A percentile compares a stretch with the other conserved stretches of the same genome.
These are phyloP conservation scores for Pyrenophora teres DNA, from an alignment of 2,329 filamentous ascomycete species.

Conservation along the genomic window DNA sequence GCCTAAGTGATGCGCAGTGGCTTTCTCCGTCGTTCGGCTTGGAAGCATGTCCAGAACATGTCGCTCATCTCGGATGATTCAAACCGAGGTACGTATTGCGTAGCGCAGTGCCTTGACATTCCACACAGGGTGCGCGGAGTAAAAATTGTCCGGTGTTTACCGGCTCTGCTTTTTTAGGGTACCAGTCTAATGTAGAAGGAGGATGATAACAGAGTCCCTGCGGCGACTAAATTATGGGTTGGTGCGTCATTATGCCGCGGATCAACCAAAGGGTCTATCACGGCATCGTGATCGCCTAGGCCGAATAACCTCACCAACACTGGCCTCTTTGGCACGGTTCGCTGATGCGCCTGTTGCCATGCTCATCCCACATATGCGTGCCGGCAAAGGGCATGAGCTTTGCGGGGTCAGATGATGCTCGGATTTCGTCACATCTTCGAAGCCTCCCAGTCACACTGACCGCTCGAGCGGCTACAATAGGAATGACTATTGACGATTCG, in stretches of 20 bases:
- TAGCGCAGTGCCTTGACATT: not conserved
- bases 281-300: conserved; percentile 8
- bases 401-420: conserved; percentile 6
- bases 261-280: conserved; percentile 8
- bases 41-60: not conserved
- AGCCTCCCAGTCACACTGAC: conserved; percentile 3
- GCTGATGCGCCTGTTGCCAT: not conserved
- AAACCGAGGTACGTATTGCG: not conserved
- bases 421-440: conserved; percentile 1
- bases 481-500: conserved; percentile 1
- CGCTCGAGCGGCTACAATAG: not conserved
- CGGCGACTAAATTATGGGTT: conserved; percentile 1
- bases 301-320: conserved; percentile 2
- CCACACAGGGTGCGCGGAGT: not conserved
- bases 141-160: not conserved
- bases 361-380: not conserved
- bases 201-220: not conserved
- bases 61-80: not conserved
- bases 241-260: conserved; percentile 3
- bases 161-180: not conserved
- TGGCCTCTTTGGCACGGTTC: not conserved
- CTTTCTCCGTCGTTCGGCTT: not conserved
- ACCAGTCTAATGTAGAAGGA: not conserved
- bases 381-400: conserved; percentile 1
- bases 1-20: not conserved